phyloP scores from a whole-genome alignment of 352 stramenopile species.

The Globisporangium recalcitrans region DNA sequence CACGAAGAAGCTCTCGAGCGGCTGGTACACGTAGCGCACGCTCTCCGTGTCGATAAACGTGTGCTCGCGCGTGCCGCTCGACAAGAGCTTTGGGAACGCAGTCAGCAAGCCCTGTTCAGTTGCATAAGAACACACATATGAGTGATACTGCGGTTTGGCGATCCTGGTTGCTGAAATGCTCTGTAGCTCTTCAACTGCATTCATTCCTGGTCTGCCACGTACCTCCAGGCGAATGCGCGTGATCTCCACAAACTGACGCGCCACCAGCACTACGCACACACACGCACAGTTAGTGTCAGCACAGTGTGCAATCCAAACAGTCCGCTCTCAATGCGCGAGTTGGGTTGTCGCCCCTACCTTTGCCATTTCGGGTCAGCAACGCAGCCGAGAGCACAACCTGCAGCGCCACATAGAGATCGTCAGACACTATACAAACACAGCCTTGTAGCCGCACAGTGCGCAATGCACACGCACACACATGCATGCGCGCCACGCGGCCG shows the following conservation, averaged over 20 bases:
- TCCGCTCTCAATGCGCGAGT: neutral
- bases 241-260: constrained; percentile 99
- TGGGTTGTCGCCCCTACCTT: constrained; percentile 56
- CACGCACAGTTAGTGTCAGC: constrained; percentile 1
- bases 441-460: neutral
- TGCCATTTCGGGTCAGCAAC: constrained; percentile 92
- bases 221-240: constrained; percentile 96
- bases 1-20: constrained; percentile 97
- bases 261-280: constrained; percentile 83
- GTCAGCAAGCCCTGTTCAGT: constrained; percentile 89
- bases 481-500: constrained; percentile 5
- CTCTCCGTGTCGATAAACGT: constrained; percentile 99
- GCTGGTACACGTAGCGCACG: constrained; percentile 98
- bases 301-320: too few species aligned
- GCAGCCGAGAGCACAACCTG: constrained; percentile 95
- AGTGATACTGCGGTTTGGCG: too few species aligned
- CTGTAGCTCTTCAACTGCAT: neutral
- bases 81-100: constrained; percentile 98
- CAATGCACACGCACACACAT: neutral
- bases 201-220: neutral
- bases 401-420: neutral
- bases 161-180: too few species aligned
- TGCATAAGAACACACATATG: neutral
- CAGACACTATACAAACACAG: neutral
- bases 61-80: constrained; percentile 91